Evolutionary conservation across 768 basidiomycete genomes (phyloP).

Genomic region (Leccinum imitatum): DNA sequence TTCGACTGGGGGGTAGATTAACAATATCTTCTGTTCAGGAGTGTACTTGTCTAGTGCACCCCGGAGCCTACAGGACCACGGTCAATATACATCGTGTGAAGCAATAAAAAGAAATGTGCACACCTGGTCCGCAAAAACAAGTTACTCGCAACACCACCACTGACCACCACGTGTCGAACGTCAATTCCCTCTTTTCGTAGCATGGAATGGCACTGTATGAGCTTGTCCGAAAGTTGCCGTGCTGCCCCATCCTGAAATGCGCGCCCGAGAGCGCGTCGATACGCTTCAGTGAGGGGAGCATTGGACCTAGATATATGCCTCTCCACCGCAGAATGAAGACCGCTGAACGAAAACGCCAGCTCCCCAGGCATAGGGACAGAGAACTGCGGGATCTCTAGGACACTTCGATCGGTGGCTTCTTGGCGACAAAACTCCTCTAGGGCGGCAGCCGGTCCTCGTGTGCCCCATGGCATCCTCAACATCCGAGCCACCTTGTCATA

Average conservation of each 20-base stretch:
- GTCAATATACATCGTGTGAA: neutral
- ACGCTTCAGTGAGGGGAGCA: constrained; percentile 30
- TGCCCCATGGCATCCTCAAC: constrained; percentile 63
- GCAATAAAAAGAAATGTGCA: constrained; percentile 11
- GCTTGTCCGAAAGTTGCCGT: constrained; percentile 72
- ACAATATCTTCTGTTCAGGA: constrained; percentile 36
- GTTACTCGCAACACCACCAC: constrained; percentile 95
- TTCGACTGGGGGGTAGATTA: constrained; percentile 72
- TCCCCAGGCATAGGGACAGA: neutral
- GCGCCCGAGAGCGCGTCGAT: constrained; percentile 52
- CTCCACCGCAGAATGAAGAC: constrained; percentile 71
- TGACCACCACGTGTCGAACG: constrained; percentile 69
- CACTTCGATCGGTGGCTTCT: constrained; percentile 17
- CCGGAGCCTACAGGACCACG: constrained; percentile 30
- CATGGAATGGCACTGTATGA: constrained; percentile 35
- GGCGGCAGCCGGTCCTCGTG: constrained; percentile 73
- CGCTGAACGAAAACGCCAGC: constrained; percentile 62
- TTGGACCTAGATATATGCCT: constrained; percentile 46
- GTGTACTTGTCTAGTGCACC: constrained; percentile 28
- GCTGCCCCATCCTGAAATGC: constrained; percentile 74
- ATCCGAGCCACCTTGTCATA: constrained; percentile 83
- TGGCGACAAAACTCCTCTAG: constrained; percentile 67
- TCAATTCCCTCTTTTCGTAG: constrained; percentile 49
- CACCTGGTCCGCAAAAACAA: constrained; percentile 63
- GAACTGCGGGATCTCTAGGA: constrained; percentile 37